phyloP scores from a whole-genome alignment of 306 rosid genomes.

The Malus domestica region DNA sequence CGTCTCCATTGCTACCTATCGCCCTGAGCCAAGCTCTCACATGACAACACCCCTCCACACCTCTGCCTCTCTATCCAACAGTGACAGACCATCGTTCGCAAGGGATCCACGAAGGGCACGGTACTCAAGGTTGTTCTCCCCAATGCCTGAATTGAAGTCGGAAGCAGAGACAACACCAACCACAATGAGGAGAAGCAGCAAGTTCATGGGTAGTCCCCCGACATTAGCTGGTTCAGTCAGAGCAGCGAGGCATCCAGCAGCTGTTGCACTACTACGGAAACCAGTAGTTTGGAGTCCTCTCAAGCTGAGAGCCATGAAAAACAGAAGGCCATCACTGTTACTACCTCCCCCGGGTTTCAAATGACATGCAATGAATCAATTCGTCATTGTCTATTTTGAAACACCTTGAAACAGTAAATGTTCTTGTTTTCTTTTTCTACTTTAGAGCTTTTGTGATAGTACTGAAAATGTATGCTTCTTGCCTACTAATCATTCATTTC shows the following conservation, averaged over 20 bases:
- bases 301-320: constrained; percentile 48
- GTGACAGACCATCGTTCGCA: constrained; percentile 36
- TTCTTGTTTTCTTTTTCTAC: background rate
- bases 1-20: constrained; percentile 68
- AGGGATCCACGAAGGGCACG: constrained; percentile 52
- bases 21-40: constrained; percentile 47
- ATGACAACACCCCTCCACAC: constrained; percentile 58
- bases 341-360: constrained; percentile 48
- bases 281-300: constrained; percentile 87
- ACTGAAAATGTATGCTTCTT: constrained; percentile 32
- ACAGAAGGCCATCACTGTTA: constrained; percentile 58
- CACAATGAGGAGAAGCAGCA: constrained; percentile 61
- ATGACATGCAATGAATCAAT: constrained; percentile 34
- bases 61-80: constrained; percentile 43
- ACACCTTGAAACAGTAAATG: background rate
- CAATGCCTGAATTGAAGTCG: constrained; percentile 49
- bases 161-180: constrained; percentile 56
- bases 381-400: constrained; percentile 13
- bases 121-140: constrained; percentile 68
- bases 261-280: constrained; percentile 51
- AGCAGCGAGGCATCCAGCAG: constrained; percentile 33
- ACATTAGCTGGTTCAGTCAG: constrained; percentile 30
- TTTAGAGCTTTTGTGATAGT: background rate
- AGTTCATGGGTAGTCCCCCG: constrained; percentile 79
- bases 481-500: constrained; percentile 18